Evolutionary conservation across 176 grass and related monocot species (phyloP).

Genomic region (Metroxylon sagu): DNA sequence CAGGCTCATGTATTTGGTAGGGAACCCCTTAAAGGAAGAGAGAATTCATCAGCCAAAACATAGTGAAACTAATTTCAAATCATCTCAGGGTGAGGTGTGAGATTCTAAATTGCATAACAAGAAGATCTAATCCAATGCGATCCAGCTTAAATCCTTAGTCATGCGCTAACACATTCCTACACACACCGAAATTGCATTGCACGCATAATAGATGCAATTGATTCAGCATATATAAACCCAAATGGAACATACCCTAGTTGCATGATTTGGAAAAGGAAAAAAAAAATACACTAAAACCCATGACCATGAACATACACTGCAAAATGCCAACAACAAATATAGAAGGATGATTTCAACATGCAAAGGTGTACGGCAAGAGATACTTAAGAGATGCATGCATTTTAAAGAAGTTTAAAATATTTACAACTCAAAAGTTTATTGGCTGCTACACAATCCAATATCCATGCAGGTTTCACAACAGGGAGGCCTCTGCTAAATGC

Average conservation of each 20-base stretch:
- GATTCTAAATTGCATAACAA: background rate
- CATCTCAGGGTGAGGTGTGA: constrained; percentile 1
- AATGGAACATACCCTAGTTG: no score
- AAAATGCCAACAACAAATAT: no score
- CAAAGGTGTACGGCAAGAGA: background rate
- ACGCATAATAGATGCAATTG: no score
- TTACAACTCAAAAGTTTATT: constrained; percentile 72
- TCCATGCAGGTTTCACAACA: constrained; percentile 81
- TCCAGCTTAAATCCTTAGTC: no score
- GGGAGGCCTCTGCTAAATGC: constrained; percentile 70
- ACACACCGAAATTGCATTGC: no score
- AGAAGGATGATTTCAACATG: no score
- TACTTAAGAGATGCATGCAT: background rate
- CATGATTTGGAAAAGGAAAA: no score
- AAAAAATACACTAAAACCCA: no score
- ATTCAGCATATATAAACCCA: no score
- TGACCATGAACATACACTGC: no score
- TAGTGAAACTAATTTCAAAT: background rate
- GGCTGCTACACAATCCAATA: constrained; percentile 70
- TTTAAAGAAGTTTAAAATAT: constrained; percentile 4
- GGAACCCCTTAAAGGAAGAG: constrained; percentile 40
- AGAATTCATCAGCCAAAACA: background rate
- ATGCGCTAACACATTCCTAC: no score
- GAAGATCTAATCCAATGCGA: no score
- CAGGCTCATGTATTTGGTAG: constrained; percentile 55